Base-by-base conservation (phyloP, 805 yeast species). In the Candida ortonii region DNA sequence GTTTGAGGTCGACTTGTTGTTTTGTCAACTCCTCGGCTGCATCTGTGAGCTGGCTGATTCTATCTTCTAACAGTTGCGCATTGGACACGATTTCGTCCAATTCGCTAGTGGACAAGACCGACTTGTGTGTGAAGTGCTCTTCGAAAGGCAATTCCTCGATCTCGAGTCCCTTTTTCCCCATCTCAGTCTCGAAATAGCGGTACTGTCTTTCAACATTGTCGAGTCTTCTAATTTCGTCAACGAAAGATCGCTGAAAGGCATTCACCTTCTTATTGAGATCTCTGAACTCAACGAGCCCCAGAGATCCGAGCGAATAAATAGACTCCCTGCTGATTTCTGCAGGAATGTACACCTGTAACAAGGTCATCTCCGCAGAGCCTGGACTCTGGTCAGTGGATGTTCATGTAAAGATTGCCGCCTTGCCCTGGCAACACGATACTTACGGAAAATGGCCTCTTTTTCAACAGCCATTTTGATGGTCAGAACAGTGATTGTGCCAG, bases 351-450 rank as follows among this genome's bases (percentile, higher is more conserved):
- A 93, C 68, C 66, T 93, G 96, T 36, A 90, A 80, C 56, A 89
- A 73, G 32, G 95, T 77, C 97, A 93, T 94, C 55, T 84, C 95
- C 84, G 97, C 98, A 42, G 98, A 90, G 72, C 96, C 50, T 47
- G 27, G 16, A 29, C 2, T 16, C 19, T 13, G 30, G 27, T 25
- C n/a, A n/a, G n/a, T n/a, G n/a, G n/a, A n/a, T n/a, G n/a, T n/a
- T n/a, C n/a, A n/a, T n/a, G n/a, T n/a, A n/a, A n/a, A n/a, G n/a
- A n/a, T n/a, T n/a, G n/a, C n/a, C n/a, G n/a, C n/a, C n/a, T n/a
- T n/a, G n/a, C n/a, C n/a, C n/a, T n/a, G n/a, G n/a, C n/a, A n/a
- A n/a, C n/a, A n/a, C n/a, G n/a, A 22, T 39, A 48, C 57, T 38
- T 52, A 52, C 59, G 59, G 50, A 54, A 54, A 46, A 54, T 54